Conservation (phyloP, 1,139 yeast genomes). For the Candida sanyaensis region DNA sequence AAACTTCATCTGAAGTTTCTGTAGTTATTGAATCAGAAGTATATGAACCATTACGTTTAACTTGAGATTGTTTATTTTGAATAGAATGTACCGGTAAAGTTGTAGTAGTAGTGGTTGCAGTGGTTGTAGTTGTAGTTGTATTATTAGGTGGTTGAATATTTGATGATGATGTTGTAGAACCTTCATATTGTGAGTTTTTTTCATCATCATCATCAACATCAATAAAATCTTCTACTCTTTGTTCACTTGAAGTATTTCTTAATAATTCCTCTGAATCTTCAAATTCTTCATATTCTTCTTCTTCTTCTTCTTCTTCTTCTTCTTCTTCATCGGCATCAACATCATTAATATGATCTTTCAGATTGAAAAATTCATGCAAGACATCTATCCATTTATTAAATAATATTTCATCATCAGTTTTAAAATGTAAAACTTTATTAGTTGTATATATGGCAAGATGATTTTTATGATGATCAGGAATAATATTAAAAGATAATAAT, state of each 20-base stretch:
- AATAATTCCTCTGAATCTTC: constrained; percentile 3
- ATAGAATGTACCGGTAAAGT: constrained; percentile 7
- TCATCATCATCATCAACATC: constrained; percentile 1
- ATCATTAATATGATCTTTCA: neutral
- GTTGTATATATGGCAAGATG: constrained; percentile 46
- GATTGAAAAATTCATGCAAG: constrained; percentile 25
- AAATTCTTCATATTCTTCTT: constrained; percentile 4
- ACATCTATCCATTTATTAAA: constrained; percentile 45
- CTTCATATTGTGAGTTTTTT: neutral
- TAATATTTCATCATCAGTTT: constrained; percentile 33
- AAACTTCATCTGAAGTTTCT: constrained; percentile 4
- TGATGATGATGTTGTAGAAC: neutral
- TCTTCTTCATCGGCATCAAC: no score
- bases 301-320: constrained; percentile 2
- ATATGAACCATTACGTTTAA: neutral
- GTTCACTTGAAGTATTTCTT: neutral
- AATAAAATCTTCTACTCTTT: neutral
- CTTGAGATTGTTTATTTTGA: constrained; percentile 3
- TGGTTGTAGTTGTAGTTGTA: no score
- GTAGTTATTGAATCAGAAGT: constrained; percentile 4
- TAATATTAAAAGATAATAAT: constrained; percentile 21
- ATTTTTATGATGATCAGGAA: constrained; percentile 34
- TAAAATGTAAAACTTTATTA: constrained; percentile 44
- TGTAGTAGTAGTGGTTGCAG: neutral
- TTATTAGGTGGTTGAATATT: neutral